Base-by-base conservation (phyloP, 2,329 filamentous ascomycete genomes). In the Aspergillus aculeatus region DNA sequence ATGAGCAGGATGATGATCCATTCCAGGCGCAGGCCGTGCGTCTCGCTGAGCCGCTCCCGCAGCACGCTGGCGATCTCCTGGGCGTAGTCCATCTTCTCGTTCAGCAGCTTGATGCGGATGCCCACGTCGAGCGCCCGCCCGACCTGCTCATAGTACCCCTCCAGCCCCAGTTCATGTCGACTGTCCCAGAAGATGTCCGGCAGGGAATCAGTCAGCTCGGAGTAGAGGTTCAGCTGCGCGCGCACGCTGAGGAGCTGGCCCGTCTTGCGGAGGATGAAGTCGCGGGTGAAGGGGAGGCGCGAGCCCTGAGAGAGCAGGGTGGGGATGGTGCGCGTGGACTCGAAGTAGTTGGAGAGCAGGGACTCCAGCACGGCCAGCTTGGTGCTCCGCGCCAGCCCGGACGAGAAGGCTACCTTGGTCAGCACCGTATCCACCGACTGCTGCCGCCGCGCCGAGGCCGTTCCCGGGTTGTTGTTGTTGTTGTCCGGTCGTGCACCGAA, bases 161-260 rank as follows among this genome's bases (percentile, higher is more conserved):
- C 95, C 2, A 99, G 83, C 0, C 92, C 91, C 2, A 97, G 85
- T 74, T 97, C 93, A 68, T 95, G 89, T 53, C 87, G 85, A 67
- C 86, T 90, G 75, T 99, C 95, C 95, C 95, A 99, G 78, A 99
- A 97, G 50, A 98, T 86, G 76, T 99, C 95, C 0, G 95, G 95
- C 19, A 98, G 83, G 19, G 91, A 92, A 77, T 99, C 95, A 0
- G 95, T 98, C 35, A 99, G 85, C 76, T 98, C 95, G 1, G 92
- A 96, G 79, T 98, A 98, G 68, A 98, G 89, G 72, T 99, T 99
- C 52, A 99, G 83, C 70, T 96, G 92, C 0, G 94, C 94, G 50
- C 95, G 89, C 54, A 98, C 86, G 69, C 88, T 89, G 19, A 98
- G 84, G 6, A 99, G 83, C 75, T 98, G 92, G 61, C 95, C 95